Conservation (phyloP, 2,329 filamentous ascomycete species). For the Paracamarosporium sp. region DNA sequence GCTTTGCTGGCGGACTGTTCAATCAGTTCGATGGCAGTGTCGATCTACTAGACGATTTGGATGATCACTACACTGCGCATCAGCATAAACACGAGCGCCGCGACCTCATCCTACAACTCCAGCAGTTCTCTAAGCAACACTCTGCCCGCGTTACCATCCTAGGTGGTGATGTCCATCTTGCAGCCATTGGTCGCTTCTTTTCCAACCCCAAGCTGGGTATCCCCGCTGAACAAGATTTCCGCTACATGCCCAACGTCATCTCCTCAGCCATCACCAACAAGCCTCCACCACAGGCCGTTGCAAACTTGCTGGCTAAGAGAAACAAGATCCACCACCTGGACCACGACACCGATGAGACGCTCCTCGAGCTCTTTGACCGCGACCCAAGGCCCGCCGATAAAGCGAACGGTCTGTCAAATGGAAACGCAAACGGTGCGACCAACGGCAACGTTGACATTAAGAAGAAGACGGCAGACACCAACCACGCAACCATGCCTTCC, state of each 20-base stretch:
- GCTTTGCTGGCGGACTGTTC: conserved; percentile 83
- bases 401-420: conserved; percentile 5
- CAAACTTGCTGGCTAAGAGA: conserved; percentile 67
- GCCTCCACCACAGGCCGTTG: conserved; percentile 68
- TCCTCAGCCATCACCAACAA: conserved; percentile 73
- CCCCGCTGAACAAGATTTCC: conserved; percentile 63
- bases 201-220: conserved; percentile 64
- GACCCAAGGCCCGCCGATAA: conserved; percentile 53
- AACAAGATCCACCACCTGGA: conserved; percentile 73
- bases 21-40: conserved; percentile 88
- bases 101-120: conserved; percentile 69
- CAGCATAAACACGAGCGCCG: conserved; percentile 91
- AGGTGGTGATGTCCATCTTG: conserved; percentile 69
- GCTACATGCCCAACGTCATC: conserved; percentile 70
- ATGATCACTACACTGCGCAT: conserved; percentile 82
- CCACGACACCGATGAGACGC: conserved; percentile 67
- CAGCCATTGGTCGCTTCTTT: conserved; percentile 70
- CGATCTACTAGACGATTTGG: conserved; percentile 69
- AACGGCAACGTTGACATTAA: conserved; percentile 32
- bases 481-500: conserved; percentile 83
- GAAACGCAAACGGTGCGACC: conserved; percentile 22
- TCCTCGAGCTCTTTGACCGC: conserved; percentile 67
- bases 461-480: conserved; percentile 71
- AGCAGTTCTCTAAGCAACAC: conserved; percentile 64
- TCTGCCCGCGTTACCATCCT: conserved; percentile 67